phyloP scores from a whole-genome alignment of 2,329 filamentous ascomycete species.

The Clonostachys sp. region DNA sequence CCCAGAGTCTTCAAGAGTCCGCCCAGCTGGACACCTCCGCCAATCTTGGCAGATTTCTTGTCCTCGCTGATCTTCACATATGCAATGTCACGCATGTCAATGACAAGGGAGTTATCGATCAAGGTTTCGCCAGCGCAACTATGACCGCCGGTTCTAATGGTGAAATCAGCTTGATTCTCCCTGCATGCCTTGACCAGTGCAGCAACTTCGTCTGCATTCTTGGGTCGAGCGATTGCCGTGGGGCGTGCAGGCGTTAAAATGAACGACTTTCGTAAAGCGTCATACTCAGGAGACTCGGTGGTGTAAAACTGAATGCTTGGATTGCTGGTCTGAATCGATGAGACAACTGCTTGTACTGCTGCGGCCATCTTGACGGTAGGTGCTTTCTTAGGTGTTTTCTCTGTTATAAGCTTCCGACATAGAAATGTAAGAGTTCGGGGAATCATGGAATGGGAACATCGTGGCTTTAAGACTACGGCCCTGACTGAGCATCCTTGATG shows the following conservation, averaged over 20 bases:
- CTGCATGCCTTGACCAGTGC: background rate
- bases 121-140: background rate
- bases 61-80: background rate
- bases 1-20: slow-evolving; percentile 11
- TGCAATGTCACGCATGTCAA: slow-evolving; percentile 2
- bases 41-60: slow-evolving; percentile 1
- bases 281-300: background rate
- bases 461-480: too few species aligned
- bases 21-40: slow-evolving; percentile 15
- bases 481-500: too few species aligned
- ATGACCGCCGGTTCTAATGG: slow-evolving; percentile 1
- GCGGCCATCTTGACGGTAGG: too few species aligned
- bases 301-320: background rate
- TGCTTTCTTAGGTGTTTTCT: too few species aligned
- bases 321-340: background rate
- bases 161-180: background rate
- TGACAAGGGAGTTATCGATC: background rate
- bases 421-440: too few species aligned
- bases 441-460: too few species aligned
- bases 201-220: background rate
- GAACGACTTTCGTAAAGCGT: background rate
- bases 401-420: too few species aligned
- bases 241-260: background rate
- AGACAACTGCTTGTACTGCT: too few species aligned
- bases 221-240: background rate